Evolutionary conservation across 768 basidiomycete genomes (phyloP).

Genomic region (Leccinum sublutescens): DNA sequence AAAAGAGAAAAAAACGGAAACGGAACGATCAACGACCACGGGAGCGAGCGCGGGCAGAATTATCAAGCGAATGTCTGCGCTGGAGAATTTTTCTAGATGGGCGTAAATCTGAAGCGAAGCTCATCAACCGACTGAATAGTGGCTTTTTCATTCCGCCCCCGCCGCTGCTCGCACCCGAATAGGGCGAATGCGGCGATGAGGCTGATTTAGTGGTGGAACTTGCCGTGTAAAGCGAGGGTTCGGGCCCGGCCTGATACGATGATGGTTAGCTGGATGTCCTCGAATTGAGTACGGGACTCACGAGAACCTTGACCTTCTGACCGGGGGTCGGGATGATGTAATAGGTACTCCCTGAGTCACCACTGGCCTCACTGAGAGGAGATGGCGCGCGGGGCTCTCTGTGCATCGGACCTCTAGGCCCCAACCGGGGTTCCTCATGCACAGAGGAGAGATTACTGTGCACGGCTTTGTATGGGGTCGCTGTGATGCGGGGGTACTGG

Average conservation of each 20-base stretch:
- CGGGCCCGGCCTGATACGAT: constrained; percentile 39
- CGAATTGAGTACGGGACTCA: constrained; percentile 40
- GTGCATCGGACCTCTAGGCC: constrained; percentile 27
- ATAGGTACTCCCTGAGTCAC: constrained; percentile 68
- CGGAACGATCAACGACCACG: constrained; percentile 19
- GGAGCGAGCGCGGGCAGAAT: constrained; percentile 20
- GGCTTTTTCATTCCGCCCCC: constrained; percentile 46
- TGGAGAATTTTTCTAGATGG: constrained; percentile 41
- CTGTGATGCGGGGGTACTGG: constrained; percentile 43
- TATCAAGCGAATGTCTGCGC: constrained; percentile 52
- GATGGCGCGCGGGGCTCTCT: constrained; percentile 37
- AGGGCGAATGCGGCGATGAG: constrained; percentile 45
- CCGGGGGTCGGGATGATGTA: constrained; percentile 68
- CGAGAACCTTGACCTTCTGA: constrained; percentile 75
- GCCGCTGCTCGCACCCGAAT: constrained; percentile 25
- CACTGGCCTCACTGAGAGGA: constrained; percentile 41
- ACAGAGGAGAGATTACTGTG: constrained; percentile 37
- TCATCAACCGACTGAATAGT: constrained; percentile 62
- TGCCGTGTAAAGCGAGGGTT: constrained; percentile 54
- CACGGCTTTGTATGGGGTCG: constrained; percentile 42
- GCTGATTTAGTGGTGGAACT: constrained; percentile 59
- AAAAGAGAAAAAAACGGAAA: neutral
- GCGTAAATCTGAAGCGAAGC: constrained; percentile 46
- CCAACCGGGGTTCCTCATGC: constrained; percentile 38
- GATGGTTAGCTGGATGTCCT: constrained; percentile 30